Conservation (phyloP, 352 stramenopile genomes). For the Globisporangium mamillatum region DNA sequence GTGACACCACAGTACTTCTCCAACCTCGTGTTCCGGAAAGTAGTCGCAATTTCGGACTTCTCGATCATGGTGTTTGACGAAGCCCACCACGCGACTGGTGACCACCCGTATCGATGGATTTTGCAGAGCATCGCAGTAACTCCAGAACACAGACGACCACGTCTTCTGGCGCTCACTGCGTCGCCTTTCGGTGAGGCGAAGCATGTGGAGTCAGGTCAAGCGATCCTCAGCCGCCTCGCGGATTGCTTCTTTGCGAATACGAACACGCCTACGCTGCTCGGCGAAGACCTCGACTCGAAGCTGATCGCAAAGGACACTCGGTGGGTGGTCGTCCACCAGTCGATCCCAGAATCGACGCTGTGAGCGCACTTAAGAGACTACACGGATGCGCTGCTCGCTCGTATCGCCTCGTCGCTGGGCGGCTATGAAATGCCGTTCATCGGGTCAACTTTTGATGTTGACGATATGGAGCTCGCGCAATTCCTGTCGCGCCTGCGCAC, state of each 20-base stretch:
- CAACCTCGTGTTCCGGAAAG: slow-evolving; percentile 44
- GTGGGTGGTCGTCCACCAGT: slow-evolving; percentile 52
- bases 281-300: slow-evolving; percentile 38
- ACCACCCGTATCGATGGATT: slow-evolving; percentile 61
- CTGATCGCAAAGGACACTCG: slow-evolving; percentile 59
- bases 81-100: slow-evolving; percentile 67
- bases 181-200: slow-evolving; percentile 69
- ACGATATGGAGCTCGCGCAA: slow-evolving; percentile 51
- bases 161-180: slow-evolving; percentile 63
- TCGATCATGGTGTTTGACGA: slow-evolving; percentile 81
- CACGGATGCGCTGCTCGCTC: slow-evolving; percentile 37
- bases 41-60: slow-evolving; percentile 48
- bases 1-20: slow-evolving; percentile 71
- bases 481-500: slow-evolving; percentile 45
- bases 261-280: slow-evolving; percentile 60
- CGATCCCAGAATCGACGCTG: slow-evolving; percentile 31
- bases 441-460: slow-evolving; percentile 40
- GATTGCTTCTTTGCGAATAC: slow-evolving; percentile 46
- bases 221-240: slow-evolving; percentile 36
- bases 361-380: slow-evolving; percentile 42
- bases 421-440: slow-evolving; percentile 38
- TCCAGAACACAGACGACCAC: slow-evolving; percentile 27
- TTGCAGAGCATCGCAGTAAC: slow-evolving; percentile 38
- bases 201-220: slow-evolving; percentile 31
- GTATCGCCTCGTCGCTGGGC: slow-evolving; percentile 25